Conservation (phyloP, 805 yeast species). For the Schwanniomyces pseudopolymorphus region DNA sequence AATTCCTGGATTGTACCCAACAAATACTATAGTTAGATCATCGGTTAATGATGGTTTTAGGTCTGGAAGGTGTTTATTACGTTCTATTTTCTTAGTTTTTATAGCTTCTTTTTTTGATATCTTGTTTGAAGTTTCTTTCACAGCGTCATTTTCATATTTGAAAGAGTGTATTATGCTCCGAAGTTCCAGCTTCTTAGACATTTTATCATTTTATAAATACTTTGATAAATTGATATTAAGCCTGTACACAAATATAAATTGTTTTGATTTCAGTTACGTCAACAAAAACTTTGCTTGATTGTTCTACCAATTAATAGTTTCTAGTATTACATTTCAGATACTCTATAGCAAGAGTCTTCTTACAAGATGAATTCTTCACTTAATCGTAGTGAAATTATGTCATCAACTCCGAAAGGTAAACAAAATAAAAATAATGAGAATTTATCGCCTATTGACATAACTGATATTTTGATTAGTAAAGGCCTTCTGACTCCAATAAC, state of each 20-base stretch:
- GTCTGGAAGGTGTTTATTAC: conserved; percentile 18
- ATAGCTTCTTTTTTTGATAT: conserved; percentile 2
- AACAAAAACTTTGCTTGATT: neutral
- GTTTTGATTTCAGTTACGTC: neutral
- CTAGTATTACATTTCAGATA: too few species aligned
- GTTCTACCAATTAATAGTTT: too few species aligned
- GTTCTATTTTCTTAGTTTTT: conserved; percentile 1
- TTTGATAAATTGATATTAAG: neutral
- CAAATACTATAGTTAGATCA: conserved; percentile 45
- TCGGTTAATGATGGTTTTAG: conserved; percentile 31
- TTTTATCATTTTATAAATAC: neutral
- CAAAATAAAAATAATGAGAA: conserved; percentile 1
- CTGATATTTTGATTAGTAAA: conserved; percentile 2
- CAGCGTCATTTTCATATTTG: conserved; percentile 10
- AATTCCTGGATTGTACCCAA: conserved; percentile 75
- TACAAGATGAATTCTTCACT: neutral
- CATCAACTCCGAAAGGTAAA: conserved; percentile 9
- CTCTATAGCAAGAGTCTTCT: neutral
- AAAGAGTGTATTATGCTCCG: conserved; percentile 16
- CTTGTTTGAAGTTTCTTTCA: neutral
- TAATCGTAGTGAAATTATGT: neutral
- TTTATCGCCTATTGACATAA: conserved; percentile 11
- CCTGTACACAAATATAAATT: neutral
- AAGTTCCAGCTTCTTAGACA: conserved; percentile 5
- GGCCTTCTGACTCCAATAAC: conserved; percentile 8